Base-by-base conservation (phyloP, 2,329 filamentous ascomycete species). In the Curvularia verruculosa region DNA sequence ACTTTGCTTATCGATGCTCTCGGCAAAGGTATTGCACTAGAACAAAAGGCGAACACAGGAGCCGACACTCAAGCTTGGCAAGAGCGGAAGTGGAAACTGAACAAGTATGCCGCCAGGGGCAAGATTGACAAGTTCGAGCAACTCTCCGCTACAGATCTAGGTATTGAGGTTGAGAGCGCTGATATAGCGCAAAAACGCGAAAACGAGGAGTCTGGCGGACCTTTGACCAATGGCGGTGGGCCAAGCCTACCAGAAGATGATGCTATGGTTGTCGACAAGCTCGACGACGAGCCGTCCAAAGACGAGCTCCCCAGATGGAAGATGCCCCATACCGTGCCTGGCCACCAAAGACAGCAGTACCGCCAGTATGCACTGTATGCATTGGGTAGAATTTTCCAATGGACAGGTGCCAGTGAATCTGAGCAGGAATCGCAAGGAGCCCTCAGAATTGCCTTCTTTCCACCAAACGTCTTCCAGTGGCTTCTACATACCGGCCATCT, bases 1-100 rank as follows among this genome's bases (percentile, higher is more conserved):
- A 87, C 88, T 8, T 79, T 90, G 7, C 78, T 93, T 24, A 88
- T 90, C 31, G 89, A 93, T 69, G 89, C 89, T 0, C 85, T 93
- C 52, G 88, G 89, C 1, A 87, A 87, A 58, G 89, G 88, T 2
- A 78, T 84, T 29, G 47, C 57, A 9, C 39, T 56, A 15, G 56
- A 55, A 13, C 31, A 51, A 4, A 60, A 59, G 24, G 23, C 34
- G 21, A 21, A 13, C n/a, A 18, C 26, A 13, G 52, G 47, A 24
- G 39, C 55, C 18, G 65, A 68, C 15, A 61, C 48, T 54, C 60
- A 68, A 10, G 66, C 68, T 24, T 71, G 72, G 67, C 60, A 70
- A n/a, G 70, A 70, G 36, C 63, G 65, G 47, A 65, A 71, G 24
- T 59, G 54, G 12, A 72, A 72, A 52, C 62, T 80, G 3, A 77